phyloP scores from a whole-genome alignment of 305 asterid genomes.

The Coffea humblotiana region DNA sequence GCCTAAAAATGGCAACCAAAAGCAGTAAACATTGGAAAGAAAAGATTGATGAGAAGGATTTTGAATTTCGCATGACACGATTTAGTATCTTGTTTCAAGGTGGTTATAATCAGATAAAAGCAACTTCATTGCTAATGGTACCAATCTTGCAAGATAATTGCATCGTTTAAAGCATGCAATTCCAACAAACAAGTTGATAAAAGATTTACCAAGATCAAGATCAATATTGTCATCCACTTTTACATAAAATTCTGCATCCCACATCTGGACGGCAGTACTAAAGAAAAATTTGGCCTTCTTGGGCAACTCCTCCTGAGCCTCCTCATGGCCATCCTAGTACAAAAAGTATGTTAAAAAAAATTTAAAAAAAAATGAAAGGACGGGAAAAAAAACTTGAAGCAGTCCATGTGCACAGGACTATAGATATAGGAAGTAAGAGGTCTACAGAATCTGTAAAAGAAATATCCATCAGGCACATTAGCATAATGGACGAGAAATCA shows the following conservation, averaged over 20 bases:
- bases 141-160: neutral
- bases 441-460: neutral
- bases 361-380: too few relatives aligned
- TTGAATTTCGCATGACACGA: neutral
- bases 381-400: neutral
- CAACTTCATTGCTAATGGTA: neutral
- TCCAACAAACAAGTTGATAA: neutral
- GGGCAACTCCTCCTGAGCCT: conserved; percentile 83
- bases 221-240: conserved; percentile 82
- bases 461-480: neutral
- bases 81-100: neutral
- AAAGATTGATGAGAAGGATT: neutral
- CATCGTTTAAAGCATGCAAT: neutral
- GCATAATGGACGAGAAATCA: neutral
- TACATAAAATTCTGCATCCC: conserved; percentile 93
- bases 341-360: neutral
- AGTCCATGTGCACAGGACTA: too few relatives aligned
- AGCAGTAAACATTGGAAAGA: neutral
- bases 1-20: neutral
- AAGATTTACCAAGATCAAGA: conserved; percentile 70
- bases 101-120: conserved; percentile 6
- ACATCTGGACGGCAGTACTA: conserved; percentile 81
- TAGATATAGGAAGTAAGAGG: neutral
- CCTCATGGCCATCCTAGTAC: conserved; percentile 80
- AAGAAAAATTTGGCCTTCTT: conserved; percentile 83